A percentile compares a stretch with the other conserved stretches of the same genome.
phyloP scores from a whole-genome alignment of 768 basidiomycete species.

The Royoungia palumana region DNA sequence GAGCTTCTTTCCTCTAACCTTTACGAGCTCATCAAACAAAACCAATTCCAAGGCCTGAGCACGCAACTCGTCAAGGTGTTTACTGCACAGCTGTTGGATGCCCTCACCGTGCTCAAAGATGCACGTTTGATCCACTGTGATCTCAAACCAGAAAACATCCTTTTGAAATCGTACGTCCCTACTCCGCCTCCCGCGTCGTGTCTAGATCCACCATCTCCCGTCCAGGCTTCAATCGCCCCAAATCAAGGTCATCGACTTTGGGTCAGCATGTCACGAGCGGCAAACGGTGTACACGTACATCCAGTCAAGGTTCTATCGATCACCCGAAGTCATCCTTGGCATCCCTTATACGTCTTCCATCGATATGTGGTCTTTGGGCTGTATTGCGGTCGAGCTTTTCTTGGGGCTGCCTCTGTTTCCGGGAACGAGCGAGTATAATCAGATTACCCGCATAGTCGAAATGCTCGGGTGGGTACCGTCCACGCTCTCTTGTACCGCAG shows the following conservation, averaged over 20 bases:
- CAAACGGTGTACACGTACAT: constrained; percentile 99
- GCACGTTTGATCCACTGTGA: constrained; percentile 97
- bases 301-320: constrained; percentile 97
- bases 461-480: constrained; percentile 84
- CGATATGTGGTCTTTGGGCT: constrained; percentile 99
- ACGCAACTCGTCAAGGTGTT: constrained; percentile 99
- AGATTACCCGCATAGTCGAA: constrained; percentile 93
- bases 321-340: constrained; percentile 93
- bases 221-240: constrained; percentile 89
- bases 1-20: constrained; percentile 95
- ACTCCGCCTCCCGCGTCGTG: too few relatives aligned
- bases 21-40: constrained; percentile 99
- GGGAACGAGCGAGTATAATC: constrained; percentile 99
- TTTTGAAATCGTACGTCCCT: constrained; percentile 79
- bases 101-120: constrained; percentile 89
- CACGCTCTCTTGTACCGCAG: background rate
- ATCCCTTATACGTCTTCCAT: constrained; percentile 93
- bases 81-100: constrained; percentile 91
- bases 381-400: constrained; percentile 98
- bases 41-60: constrained; percentile 95
- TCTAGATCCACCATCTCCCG: too few relatives aligned
- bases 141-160: constrained; percentile 97
- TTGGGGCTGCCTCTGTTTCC: constrained; percentile 95
- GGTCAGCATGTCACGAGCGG: constrained; percentile 96
- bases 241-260: constrained; percentile 99